phyloP scores from a whole-genome alignment of 2,329 filamentous ascomycete genomes.

The Aspergillus fischeri region DNA sequence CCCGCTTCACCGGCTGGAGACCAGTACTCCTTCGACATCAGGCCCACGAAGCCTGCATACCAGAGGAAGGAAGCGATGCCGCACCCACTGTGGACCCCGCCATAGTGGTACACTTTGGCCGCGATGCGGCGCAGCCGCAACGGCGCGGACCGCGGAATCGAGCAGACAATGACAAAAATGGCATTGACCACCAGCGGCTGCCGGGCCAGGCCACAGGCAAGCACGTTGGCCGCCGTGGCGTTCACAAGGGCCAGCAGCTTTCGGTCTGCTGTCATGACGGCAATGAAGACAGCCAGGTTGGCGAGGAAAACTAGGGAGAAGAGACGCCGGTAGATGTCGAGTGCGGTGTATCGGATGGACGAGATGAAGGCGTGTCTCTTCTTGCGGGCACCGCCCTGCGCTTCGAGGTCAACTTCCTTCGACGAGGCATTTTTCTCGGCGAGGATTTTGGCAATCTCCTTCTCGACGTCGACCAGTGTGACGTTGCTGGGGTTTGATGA shows the following conservation, averaged over 20 bases:
- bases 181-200: slow-evolving; percentile 53
- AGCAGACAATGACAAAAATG: slow-evolving; percentile 45
- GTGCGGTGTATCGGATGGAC: slow-evolving; percentile 32
- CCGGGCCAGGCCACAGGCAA: slow-evolving; percentile 46
- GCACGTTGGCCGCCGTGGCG: slow-evolving; percentile 44
- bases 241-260: slow-evolving; percentile 39
- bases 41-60: slow-evolving; percentile 39
- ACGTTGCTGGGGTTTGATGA: slow-evolving; percentile 14
- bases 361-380: slow-evolving; percentile 24
- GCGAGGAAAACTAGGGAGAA: slow-evolving; percentile 39
- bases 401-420: slow-evolving; percentile 25
- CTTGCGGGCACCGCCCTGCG: slow-evolving; percentile 16
- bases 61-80: slow-evolving; percentile 47
- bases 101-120: slow-evolving; percentile 52
- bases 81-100: slow-evolving; percentile 52
- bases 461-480: slow-evolving; percentile 18
- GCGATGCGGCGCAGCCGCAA: slow-evolving; percentile 43
- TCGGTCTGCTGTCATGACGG: slow-evolving; percentile 32
- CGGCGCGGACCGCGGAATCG: slow-evolving; percentile 44
- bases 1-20: slow-evolving; percentile 9
- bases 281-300: slow-evolving; percentile 37
- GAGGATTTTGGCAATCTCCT: slow-evolving; percentile 9
- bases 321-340: slow-evolving; percentile 42
- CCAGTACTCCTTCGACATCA: slow-evolving; percentile 33
- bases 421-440: slow-evolving; percentile 9